phyloP scores from a whole-genome alignment of 78 protist genomes.

The Planoprotostelium fungivorum region DNA sequence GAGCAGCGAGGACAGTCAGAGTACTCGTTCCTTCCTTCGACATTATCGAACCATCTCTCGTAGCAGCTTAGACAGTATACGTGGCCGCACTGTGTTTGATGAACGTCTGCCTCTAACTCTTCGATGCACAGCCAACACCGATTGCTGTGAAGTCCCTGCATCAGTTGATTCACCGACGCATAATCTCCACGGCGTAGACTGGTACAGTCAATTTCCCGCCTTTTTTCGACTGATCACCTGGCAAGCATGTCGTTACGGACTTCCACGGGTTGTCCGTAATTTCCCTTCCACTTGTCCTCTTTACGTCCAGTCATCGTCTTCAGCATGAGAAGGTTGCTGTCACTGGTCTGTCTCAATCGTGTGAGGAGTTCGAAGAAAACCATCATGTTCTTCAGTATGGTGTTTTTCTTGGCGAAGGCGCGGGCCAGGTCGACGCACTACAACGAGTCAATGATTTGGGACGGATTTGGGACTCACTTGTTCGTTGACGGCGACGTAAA shows the following conservation, averaged over 20 bases:
- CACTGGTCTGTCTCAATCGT: conserved; percentile 69
- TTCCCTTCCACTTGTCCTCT: neutral
- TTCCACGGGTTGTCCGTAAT: neutral
- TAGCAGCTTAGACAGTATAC: neutral
- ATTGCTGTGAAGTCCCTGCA: too few relatives aligned
- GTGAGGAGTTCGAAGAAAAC: conserved; percentile 74
- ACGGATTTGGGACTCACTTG: too few relatives aligned
- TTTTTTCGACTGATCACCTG: neutral
- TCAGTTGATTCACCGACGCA: too few relatives aligned
- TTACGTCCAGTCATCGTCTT: neutral
- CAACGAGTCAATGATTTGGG: too few relatives aligned
- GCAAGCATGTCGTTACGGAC: neutral
- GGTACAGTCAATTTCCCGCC: too few relatives aligned
- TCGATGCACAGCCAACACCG: neutral
- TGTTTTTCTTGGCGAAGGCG: conserved; percentile 25
- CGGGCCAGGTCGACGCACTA: neutral
- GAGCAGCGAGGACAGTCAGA: too few relatives aligned
- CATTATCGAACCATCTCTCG: neutral
- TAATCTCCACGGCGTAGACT: too few relatives aligned
- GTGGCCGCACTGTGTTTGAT: neutral
- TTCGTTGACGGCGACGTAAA: neutral
- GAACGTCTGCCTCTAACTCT: neutral
- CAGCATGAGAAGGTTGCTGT: conserved; percentile 56
- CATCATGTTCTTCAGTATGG: conserved; percentile 51
- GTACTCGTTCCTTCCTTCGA: too few relatives aligned